Base-by-base conservation (phyloP, 441 rosid genomes). In the Arabidopsis hybrid region DNA sequence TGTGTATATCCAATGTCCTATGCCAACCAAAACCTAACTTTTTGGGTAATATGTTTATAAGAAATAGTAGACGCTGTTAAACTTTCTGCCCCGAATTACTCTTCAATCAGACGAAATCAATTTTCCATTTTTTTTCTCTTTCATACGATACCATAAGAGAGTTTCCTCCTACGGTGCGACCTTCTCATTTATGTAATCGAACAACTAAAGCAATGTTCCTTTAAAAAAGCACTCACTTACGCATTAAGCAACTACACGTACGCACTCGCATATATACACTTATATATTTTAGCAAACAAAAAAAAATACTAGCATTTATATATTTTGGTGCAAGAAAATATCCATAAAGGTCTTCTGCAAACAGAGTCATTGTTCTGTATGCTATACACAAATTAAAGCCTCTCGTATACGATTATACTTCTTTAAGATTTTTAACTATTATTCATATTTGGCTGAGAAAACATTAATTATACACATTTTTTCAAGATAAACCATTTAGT, bases 171-270 rank as follows among this genome's bases (percentile, higher is more conserved):
- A 21, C 26, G 26, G 26, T 21, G 42, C 16, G 18, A 64, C 42
- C 7, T 62, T 49, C 53, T 40, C 65, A 47, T 61, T 68, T 11
- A 49, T 65, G 72, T 70, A 53, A 60, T 14, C 43, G 64, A 71
- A 77, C 77, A 65, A 65, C 77, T 71, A 52, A 77, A 71, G 72
- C 72, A 50, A 71, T 59, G 73, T 60, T 60, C 64, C 73, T 10
- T 45, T 21, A 13, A 3, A 49, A 77, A 77, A 50, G 69, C 72
- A 52, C 10, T 40, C 43, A 51, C 77, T 77, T 77, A 60, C 69
- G 64, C 73, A 45, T 60, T 60, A 77, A 77, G 80, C 73, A 65
- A 77, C 73, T 66, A 71, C 65, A 40, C 63, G 67, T 21, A 21
- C 26, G 26, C 76, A 77, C 76, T 65, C 64, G 69, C 43, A 59